Base-by-base conservation (phyloP, 176 grass and related monocot species). In the Aegilops longissima region DNA sequence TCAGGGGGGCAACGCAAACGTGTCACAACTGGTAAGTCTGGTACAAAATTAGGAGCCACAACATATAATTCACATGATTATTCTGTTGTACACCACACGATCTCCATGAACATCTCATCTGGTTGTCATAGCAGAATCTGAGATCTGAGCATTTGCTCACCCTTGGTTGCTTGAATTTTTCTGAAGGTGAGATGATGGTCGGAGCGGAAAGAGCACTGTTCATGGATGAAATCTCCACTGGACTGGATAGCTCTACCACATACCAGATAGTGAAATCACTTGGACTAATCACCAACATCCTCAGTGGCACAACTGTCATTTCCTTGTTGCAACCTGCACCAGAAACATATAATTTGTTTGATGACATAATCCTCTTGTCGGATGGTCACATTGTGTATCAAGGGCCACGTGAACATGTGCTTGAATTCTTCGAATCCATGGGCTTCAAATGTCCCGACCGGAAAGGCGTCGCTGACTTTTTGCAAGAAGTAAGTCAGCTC, bases 141-240 rank as follows among this genome's bases (percentile, higher is more conserved):
- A 66, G 13, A 25, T 77, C 17, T 67, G 62, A 56, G 49, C 6
- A 31, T 79, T 61, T 68, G 12, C 65, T 66, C 34, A 79, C 9
- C 78, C 34, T 79, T 78, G 33, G 9, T 87, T 86, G 8, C 38
- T 13, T 35, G 49, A 82, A 61, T 47, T 79, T 31, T 63, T 17
- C 1, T 54, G 44, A 88, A 93, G 92, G 92, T 83, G 92, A 93
- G 86, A 93, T 93, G 92, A 73, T 93, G 56, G 92, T 91, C 18
- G 92, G 92, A 83, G 86, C 92, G 12, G 82, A 75, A 21, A 82
- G 73, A 86, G 89, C 92, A 59, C 31, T 93, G 69, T 93, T 93
- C 83, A 93, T 93, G 88, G 92, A 93, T 88, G 92, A 93, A 76
- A 93, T 93, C 64, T 93, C 92, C 30, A 93, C 92, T n/a, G 92